Conservation (phyloP, 495 filamentous ascomycete species). For the Aspergillus steynii region DNA sequence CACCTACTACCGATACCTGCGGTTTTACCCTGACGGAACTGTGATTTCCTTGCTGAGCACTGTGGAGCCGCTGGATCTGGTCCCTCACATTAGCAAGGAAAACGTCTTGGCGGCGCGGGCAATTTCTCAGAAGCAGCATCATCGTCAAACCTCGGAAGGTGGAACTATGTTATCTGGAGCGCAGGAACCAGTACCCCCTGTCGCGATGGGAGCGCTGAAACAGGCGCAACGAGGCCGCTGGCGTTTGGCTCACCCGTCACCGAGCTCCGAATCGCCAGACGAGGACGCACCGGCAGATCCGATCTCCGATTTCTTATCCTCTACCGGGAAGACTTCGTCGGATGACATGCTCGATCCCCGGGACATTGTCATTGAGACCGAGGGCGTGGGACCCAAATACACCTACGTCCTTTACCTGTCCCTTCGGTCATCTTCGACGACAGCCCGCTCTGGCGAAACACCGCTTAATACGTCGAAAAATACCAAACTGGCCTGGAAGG, state of each 20-base stretch:
- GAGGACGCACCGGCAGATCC: slow-evolving; percentile 12
- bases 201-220: slow-evolving; percentile 51
- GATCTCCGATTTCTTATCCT: slow-evolving; percentile 14
- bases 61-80: slow-evolving; percentile 79
- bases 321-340: slow-evolving; percentile 14
- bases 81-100: slow-evolving; percentile 65
- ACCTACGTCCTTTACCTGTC: slow-evolving; percentile 76
- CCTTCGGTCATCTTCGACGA: slow-evolving; percentile 59
- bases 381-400: slow-evolving; percentile 75
- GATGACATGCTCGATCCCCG: slow-evolving; percentile 28
- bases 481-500: slow-evolving; percentile 85
- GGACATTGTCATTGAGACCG: slow-evolving; percentile 79
- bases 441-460: slow-evolving; percentile 31
- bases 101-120: slow-evolving; percentile 41
- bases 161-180: slow-evolving; percentile 38
- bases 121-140: slow-evolving; percentile 30
- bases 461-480: slow-evolving; percentile 54
- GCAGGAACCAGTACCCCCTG: slow-evolving; percentile 36
- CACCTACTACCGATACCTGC: slow-evolving; percentile 95
- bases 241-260: slow-evolving; percentile 50
- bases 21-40: slow-evolving; percentile 90
- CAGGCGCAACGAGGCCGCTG: slow-evolving; percentile 62
- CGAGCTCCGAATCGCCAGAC: slow-evolving; percentile 19
- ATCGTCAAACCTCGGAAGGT: slow-evolving; percentile 37
- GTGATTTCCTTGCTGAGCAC: slow-evolving; percentile 76